Conservation (phyloP, 2,329 filamentous ascomycete species). For the Neophaeococcomyces mojaviensis region DNA sequence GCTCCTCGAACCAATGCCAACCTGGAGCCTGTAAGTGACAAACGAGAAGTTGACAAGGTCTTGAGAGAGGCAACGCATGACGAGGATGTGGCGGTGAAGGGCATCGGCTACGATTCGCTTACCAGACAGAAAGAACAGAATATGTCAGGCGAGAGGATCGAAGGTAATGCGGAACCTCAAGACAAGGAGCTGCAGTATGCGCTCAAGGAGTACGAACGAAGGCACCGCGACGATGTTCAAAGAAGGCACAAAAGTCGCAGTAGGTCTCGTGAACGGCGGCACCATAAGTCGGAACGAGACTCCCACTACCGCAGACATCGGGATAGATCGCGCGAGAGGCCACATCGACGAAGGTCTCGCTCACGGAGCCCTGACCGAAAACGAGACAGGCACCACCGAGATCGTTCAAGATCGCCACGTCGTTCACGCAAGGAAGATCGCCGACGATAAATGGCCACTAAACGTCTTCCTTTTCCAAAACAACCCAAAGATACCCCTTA, state of each 20-base stretch:
- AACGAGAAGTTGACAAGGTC: conserved; percentile 48
- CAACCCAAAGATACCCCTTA: background rate
- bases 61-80: conserved; percentile 36
- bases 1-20: conserved; percentile 57
- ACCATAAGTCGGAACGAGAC: conserved; percentile 26
- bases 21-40: conserved; percentile 51
- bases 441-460: background rate
- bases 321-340: conserved; percentile 15
- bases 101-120: conserved; percentile 29
- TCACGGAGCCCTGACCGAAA: conserved; percentile 5
- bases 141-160: conserved; percentile 24
- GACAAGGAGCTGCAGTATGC: conserved; percentile 22
- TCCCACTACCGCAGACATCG: conserved; percentile 28
- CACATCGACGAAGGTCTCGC: conserved; percentile 9
- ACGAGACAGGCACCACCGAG: conserved; percentile 10
- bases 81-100: conserved; percentile 25
- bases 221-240: conserved; percentile 27
- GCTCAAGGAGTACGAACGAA: conserved; percentile 27
- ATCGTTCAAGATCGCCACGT: conserved; percentile 1
- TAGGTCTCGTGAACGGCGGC: conserved; percentile 24
- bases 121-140: conserved; percentile 28
- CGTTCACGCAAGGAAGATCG: background rate
- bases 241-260: conserved; percentile 20
- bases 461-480: background rate
- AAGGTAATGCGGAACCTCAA: conserved; percentile 22